A percentile compares a stretch with the other conserved stretches of the same genome.
Evolutionary conservation across 2,329 filamentous ascomycete species (phyloP).

Genomic region (Aureobasidium sp.): DNA sequence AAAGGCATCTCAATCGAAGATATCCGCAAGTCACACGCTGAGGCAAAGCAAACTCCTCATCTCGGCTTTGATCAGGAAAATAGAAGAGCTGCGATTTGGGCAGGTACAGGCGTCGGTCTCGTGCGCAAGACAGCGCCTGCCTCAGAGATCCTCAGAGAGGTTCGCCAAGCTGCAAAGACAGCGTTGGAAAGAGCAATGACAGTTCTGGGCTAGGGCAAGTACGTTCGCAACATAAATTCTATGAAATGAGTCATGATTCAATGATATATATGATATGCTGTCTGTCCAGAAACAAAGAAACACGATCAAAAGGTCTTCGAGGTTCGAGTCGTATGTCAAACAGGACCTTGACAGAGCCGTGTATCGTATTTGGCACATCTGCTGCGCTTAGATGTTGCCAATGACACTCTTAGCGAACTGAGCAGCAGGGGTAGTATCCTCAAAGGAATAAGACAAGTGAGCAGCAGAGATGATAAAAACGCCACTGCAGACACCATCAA

Average conservation of each 20-base stretch:
- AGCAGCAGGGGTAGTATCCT: constrained; percentile 8
- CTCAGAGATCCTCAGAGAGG: constrained; percentile 41
- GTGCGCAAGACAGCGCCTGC: constrained; percentile 42
- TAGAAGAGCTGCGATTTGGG: constrained; percentile 52
- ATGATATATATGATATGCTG: neutral
- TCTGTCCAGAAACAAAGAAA: neutral
- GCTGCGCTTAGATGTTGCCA: neutral
- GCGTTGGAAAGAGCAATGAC: neutral
- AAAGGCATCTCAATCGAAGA: constrained; percentile 30
- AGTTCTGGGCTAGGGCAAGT: neutral
- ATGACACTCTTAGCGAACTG: constrained; percentile 11
- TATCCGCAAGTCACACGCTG: constrained; percentile 33
- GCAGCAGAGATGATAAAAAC: constrained; percentile 20
- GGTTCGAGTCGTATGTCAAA: too few species aligned
- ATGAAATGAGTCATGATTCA: neutral
- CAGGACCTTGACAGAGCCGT: too few species aligned
- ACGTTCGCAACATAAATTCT: neutral
- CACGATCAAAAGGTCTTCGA: too few species aligned
- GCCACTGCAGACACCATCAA: constrained; percentile 21
- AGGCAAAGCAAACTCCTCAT: constrained; percentile 36
- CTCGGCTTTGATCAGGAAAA: constrained; percentile 32
- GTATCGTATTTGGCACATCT: neutral
- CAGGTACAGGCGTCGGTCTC: constrained; percentile 51
- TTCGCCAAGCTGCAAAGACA: neutral
- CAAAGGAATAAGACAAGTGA: constrained; percentile 16